These are phyloP conservation scores for Suillus discolor DNA, from an alignment of 768 basidiomycete genomes.

Conservation along the genomic window DNA sequence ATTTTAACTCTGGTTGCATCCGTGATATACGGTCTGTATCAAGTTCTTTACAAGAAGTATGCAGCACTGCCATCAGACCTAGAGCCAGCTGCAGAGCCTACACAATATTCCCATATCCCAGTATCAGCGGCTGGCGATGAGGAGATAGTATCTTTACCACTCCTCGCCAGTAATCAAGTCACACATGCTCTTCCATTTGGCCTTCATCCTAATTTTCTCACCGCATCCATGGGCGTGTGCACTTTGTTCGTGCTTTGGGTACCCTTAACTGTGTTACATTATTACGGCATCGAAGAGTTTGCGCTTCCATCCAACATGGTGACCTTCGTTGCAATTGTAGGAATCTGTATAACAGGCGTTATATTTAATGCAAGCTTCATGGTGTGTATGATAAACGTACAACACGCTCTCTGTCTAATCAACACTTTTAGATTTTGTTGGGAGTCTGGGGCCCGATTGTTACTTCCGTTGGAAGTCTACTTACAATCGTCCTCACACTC, in stretches of 20 bases:
- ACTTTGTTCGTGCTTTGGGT: conserved; percentile 81
- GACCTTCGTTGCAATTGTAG: conserved; percentile 55
- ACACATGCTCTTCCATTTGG: conserved; percentile 76
- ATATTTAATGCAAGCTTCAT: conserved; percentile 86
- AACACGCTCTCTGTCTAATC: neutral
- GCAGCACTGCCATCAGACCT: conserved; percentile 70
- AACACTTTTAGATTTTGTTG: conserved; percentile 60
- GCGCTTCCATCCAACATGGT: conserved; percentile 54
- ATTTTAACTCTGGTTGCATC: conserved; percentile 73
- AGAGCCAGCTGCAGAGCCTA: conserved; percentile 43
- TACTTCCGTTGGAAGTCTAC: conserved; percentile 86
- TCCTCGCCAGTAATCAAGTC: conserved; percentile 31
- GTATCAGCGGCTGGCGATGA: conserved; percentile 33
- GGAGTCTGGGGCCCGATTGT: conserved; percentile 89
- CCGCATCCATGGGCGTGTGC: conserved; percentile 75
- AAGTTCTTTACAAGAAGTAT: conserved; percentile 84
- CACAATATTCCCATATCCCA: conserved; percentile 48
- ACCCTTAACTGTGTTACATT: conserved; percentile 75
- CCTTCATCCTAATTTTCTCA: conserved; percentile 81
- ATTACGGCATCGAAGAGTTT: conserved; percentile 65
- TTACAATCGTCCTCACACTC: conserved; percentile 91
- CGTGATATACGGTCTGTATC: conserved; percentile 73
- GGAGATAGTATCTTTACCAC: conserved; percentile 13
- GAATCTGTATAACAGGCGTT: conserved; percentile 72
- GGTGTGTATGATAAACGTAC: conserved; percentile 44